Evolutionary conservation across 1,139 yeast species (phyloP), one percentile per base, ranked within the genome.

Genomic region (Hanseniaspora sp.): DNA sequence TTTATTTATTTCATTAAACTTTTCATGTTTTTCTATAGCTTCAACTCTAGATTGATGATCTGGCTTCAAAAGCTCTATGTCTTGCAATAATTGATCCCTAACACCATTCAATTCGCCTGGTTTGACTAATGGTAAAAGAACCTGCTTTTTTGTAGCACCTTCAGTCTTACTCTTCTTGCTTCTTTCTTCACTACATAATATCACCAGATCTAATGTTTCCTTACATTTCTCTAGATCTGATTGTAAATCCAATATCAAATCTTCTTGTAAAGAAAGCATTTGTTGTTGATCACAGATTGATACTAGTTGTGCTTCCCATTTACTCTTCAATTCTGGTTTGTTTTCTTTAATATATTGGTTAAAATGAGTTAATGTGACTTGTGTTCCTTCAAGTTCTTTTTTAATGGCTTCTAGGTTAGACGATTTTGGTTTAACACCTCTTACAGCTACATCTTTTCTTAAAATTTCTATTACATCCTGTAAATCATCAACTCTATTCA

Each of bases 231-330:
- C 77, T 46, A 92, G 70, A 68, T 92, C 98, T 58, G 86, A 95
- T 52, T 78, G 79, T 60, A 92, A 70, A 65, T 92, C 95, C 39
- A 74, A 77, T 5, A 90, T 79, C 58, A 92, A 76, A 59, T 86
- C 95, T 62, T 86, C 96, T 66, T 92, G 97, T 35, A 88, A 74
- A 58, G 86, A 85, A 69, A 90, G 80, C 65, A 87, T 87, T 61
- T 90, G 95, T 66, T 92, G 97, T 63, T 90, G 96, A 61, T 87
- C 95, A 58, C 95, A 85, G 28, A 92, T 94, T 46, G 83, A 82
- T 60, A 87, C 95, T 57, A 92, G 75, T 63, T 90, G 96, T 6
- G 83, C 73, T 66, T 90, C 96, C 97, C 98, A 92, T 31, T 87
- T 82, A 61, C 79, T 80, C 65, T 87, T 86, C 96, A 97, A 88